Evolutionary conservation across 2,329 filamentous ascomycete species (phyloP).

Genomic region (Aspergillus carbonarius): DNA sequence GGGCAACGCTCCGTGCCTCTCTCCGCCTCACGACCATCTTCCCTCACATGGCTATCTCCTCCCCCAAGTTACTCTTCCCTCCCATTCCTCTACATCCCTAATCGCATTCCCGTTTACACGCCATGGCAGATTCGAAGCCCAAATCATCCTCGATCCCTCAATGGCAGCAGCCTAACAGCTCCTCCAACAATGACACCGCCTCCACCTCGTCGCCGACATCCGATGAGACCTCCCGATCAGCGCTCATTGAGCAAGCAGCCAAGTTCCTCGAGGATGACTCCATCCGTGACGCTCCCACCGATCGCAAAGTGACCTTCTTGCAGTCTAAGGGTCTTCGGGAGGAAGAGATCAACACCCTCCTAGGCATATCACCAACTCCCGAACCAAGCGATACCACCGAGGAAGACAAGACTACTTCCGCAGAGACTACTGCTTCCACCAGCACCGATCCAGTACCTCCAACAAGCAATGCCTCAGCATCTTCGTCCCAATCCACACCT

Average conservation of each 20-base stretch:
- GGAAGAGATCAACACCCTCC: conserved; percentile 66
- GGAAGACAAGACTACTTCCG: conserved; percentile 6
- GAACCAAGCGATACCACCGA: conserved; percentile 25
- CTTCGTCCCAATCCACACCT: neutral
- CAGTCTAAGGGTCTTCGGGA: conserved; percentile 70
- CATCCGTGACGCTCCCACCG: conserved; percentile 66
- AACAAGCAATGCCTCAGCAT: neutral
- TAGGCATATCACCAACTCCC: conserved; percentile 47
- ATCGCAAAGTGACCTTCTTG: conserved; percentile 75
- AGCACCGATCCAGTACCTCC: conserved; percentile 1
- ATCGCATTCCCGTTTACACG: neutral
- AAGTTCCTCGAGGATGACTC: conserved; percentile 73
- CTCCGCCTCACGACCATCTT: conserved; percentile 7
- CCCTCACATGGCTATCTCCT: neutral
- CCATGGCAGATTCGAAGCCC: conserved; percentile 36
- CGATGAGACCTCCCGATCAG: conserved; percentile 30
- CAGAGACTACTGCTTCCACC: conserved; percentile 9
- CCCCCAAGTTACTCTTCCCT: conserved; percentile 5
- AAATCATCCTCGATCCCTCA: conserved; percentile 38
- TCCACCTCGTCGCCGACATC: conserved; percentile 27
- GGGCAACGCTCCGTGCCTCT: neutral
- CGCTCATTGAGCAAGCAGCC: conserved; percentile 65
- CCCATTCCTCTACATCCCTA: conserved; percentile 4
- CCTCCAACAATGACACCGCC: conserved; percentile 29
- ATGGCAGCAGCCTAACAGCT: conserved; percentile 42